Evolutionary conservation across 1,284 basidiomycete genomes (phyloP).

Genomic region (Ganoderma leucocontextum): DNA sequence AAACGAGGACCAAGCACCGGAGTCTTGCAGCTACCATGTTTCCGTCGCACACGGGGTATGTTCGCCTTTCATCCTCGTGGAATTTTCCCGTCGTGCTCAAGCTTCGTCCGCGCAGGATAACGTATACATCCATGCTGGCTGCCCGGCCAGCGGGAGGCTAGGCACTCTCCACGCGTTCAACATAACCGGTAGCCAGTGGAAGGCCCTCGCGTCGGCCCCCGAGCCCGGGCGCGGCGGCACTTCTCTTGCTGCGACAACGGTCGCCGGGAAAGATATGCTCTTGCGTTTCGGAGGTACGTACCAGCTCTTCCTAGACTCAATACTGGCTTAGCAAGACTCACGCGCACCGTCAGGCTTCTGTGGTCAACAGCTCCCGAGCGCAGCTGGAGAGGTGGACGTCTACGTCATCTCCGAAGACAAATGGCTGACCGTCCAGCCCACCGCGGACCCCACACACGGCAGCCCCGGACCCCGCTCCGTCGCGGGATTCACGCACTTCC

Average conservation of each 20-base stretch:
- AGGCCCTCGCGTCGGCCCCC: slow-evolving; percentile 45
- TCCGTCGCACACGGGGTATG: slow-evolving; percentile 34
- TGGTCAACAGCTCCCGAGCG: slow-evolving; percentile 43
- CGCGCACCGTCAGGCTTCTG: slow-evolving; percentile 39
- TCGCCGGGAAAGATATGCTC: slow-evolving; percentile 35
- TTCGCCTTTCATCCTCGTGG: not conserved
- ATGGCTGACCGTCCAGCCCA: slow-evolving; percentile 37
- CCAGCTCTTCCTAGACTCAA: not conserved
- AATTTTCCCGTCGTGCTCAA: no score
- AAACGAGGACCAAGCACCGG: slow-evolving; percentile 37
- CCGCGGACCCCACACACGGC: slow-evolving; percentile 33
- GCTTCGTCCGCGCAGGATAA: slow-evolving; percentile 38
- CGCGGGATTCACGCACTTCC: slow-evolving; percentile 37
- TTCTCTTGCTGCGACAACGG: slow-evolving; percentile 35
- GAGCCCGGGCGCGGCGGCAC: slow-evolving; percentile 49
- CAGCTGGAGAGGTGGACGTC: slow-evolving; percentile 39
- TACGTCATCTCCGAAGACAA: slow-evolving; percentile 37
- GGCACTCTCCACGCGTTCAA: slow-evolving; percentile 48
- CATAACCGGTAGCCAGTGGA: slow-evolving; percentile 43
- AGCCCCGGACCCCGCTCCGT: slow-evolving; percentile 41
- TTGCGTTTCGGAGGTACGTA: slow-evolving; percentile 30
- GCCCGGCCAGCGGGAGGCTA: slow-evolving; percentile 46
- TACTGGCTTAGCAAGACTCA: not conserved
- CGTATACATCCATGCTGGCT: slow-evolving; percentile 54
- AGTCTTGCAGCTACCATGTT: slow-evolving; percentile 43